Evolutionary conservation across 2,329 filamentous ascomycete species (phyloP), one percentile per base, ranked within the genome.

Genomic region (Xylaria polymorpha): DNA sequence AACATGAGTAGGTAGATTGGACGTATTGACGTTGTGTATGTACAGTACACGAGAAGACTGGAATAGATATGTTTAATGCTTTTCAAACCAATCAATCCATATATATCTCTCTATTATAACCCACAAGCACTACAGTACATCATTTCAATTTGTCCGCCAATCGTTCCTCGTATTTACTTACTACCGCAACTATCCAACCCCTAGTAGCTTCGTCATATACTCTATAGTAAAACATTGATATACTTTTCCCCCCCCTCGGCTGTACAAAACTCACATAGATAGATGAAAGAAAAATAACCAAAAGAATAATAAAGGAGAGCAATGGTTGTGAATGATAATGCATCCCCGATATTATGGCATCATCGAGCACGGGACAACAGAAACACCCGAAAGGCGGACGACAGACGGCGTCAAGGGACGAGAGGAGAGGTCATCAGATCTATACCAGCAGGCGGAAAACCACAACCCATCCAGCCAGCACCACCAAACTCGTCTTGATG

Each of bases 381-480:
- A 37, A 37, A 37, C 35, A 6, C 46, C 48, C 1, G 22, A 51
- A 51, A 51, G 48, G 14, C 22, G 32, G 51, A 37, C 15, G 51
- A 37, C 15, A n/a, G 9, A 20, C 48, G 22, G 14, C 48, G 50
- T 55, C 15, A 29, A 35, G 51, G 18, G 51, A 32, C 18, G 51
- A 37, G 35, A 37, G 35, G 35, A 12, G 35, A 37, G 35, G 35
- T 43, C 10, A 5, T 69, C 51, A 60, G 32, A 62, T 44, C 8
- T 41, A 66, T 7, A 22, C 18, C 3, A 71, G 15, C 3, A 71
- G 15, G 3, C 41, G 25, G 25, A 63, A 20, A 18, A 48, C 12
- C 35, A 56, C 7, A 12, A 58, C 18, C 32, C 53, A 46, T n/a
- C 14, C 58, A 3, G 59, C 63, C 2, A 69, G 0, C n/a, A 64